These are phyloP conservation scores for Macrolepiota dolichaula DNA, from an alignment of 768 basidiomycete species.

Conservation along the genomic window DNA sequence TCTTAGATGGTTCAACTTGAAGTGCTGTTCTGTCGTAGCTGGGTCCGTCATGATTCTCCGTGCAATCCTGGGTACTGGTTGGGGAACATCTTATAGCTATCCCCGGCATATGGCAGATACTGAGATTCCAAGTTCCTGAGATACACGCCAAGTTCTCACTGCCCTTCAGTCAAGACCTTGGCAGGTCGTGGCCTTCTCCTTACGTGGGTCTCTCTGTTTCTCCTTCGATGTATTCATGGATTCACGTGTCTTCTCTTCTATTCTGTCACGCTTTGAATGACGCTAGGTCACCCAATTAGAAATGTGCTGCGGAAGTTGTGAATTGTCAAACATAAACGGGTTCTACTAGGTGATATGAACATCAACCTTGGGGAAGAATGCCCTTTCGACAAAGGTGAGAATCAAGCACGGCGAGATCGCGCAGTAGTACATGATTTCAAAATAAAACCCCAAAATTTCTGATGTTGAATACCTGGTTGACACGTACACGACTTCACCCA, in stretches of 20 bases:
- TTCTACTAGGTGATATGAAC: slow-evolving; percentile 89
- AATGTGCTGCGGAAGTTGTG: slow-evolving; percentile 82
- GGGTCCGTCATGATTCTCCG: slow-evolving; percentile 98
- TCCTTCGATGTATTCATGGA: no score
- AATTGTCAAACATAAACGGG: slow-evolving; percentile 64
- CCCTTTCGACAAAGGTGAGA: slow-evolving; percentile 86
- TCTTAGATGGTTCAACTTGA: slow-evolving; percentile 92
- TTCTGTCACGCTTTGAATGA: slow-evolving; percentile 1
- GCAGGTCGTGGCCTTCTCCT: slow-evolving; percentile 86
- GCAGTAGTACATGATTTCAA: slow-evolving; percentile 86
- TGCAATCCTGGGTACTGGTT: slow-evolving; percentile 80
- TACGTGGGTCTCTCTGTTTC: slow-evolving; percentile 84
- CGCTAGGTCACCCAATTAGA: slow-evolving; percentile 44
- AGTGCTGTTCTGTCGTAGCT: slow-evolving; percentile 72
- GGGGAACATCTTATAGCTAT: no score
- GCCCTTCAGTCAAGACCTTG: slow-evolving; percentile 84
- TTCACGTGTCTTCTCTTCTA: neutral
- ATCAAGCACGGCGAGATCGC: slow-evolving; percentile 96
- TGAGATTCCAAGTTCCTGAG: neutral
- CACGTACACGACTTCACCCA: neutral
- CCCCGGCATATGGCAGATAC: slow-evolving; percentile 88
- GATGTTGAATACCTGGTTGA: neutral
- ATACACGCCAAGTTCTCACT: neutral
- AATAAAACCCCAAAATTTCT: slow-evolving; percentile 24
- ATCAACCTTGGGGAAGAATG: slow-evolving; percentile 68